These are phyloP conservation scores for Globisporangium cederbergense DNA, from an alignment of 352 stramenopile genomes.

Conservation along the genomic window DNA sequence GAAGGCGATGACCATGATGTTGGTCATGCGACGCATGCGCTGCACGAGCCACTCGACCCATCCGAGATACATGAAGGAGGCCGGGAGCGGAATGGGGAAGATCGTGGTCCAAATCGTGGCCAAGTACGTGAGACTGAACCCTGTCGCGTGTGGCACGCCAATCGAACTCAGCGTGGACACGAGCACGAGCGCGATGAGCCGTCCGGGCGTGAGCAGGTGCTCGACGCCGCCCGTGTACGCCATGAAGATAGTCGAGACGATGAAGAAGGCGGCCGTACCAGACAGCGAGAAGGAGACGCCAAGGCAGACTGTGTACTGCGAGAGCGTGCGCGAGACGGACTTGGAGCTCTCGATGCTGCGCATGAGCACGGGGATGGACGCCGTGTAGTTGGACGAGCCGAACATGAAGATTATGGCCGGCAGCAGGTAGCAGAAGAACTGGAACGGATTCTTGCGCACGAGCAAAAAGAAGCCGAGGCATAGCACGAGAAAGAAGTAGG, in stretches of 20 bases:
- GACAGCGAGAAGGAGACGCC: slow-evolving; percentile 48
- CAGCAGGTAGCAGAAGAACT: slow-evolving; percentile 53
- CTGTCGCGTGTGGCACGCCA: slow-evolving; percentile 33
- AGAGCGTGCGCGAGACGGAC: slow-evolving; percentile 59
- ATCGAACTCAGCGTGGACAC: slow-evolving; percentile 52
- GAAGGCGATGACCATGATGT: slow-evolving; percentile 62
- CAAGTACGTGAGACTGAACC: slow-evolving; percentile 39
- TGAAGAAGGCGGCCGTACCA: slow-evolving; percentile 50
- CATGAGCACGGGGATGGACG: slow-evolving; percentile 59
- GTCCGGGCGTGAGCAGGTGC: slow-evolving; percentile 34
- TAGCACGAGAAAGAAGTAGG: slow-evolving; percentile 50
- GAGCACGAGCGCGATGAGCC: slow-evolving; percentile 38
- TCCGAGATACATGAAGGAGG: slow-evolving; percentile 39
- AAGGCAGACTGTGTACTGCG: slow-evolving; percentile 55
- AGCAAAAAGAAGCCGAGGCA: slow-evolving; percentile 54
- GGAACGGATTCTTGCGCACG: slow-evolving; percentile 58
- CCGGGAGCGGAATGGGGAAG: slow-evolving; percentile 35
- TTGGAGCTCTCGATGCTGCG: slow-evolving; percentile 56
- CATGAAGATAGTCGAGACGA: slow-evolving; percentile 56
- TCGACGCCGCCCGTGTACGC: slow-evolving; percentile 47
- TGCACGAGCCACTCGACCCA: slow-evolving; percentile 50
- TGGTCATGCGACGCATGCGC: slow-evolving; percentile 56
- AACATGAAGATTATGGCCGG: slow-evolving; percentile 57
- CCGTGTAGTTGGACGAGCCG: slow-evolving; percentile 40
- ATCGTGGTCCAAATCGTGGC: slow-evolving; percentile 54